Base-by-base conservation (phyloP, 805 yeast genomes). In the Saccharomycopsis microspora region DNA sequence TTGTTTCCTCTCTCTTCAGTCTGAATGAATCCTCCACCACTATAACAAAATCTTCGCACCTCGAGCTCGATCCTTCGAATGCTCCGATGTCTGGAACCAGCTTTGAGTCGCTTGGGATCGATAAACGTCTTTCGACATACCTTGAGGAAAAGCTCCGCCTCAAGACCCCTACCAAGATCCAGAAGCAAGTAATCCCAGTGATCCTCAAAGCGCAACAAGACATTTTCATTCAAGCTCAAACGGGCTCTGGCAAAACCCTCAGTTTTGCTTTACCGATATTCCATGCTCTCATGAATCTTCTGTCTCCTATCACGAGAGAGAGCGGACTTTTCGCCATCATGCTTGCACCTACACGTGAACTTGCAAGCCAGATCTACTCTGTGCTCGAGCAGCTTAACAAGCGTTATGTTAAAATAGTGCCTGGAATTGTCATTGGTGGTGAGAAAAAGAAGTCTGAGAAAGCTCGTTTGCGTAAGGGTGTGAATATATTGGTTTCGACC, bases 201-300 rank as follows among this genome's bases (percentile, higher is more conserved):
- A 61, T 79, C 32, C 55, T 75, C 5, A 60, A 67, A 1, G 56
- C 64, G 9, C 56, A 60, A 5, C 64, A 69, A 33, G 98, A 93
- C 64, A 66, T 88, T 48, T 84, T 93, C 55, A 84, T 93, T 42
- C 94, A 88, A 60, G 96, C 99, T 0, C 97, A 94, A 64, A 93
- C 99, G 0, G 99, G 99, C 46, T 89, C 97, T 0, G 99, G 99
- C 64, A 93, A 93, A 64, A 93, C 99, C 0, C 65, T 93, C 48
- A 81, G 97, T 0, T 94, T 85, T 61, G 68, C 82, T 3, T 66
- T 94, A 37, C 99, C 98, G 1, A 80, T 94, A 27, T 63, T 90
- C 53, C 79, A 85, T 54, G 74, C 78, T 50, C 69, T 93, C 40
- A 76, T 87, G 76, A 64, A 70, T 32, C 76, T 77, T 57, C 60